Evolutionary conservation across 768 basidiomycete genomes (phyloP), one percentile per base, ranked within the genome.

Genomic region (Mycena galopus): DNA sequence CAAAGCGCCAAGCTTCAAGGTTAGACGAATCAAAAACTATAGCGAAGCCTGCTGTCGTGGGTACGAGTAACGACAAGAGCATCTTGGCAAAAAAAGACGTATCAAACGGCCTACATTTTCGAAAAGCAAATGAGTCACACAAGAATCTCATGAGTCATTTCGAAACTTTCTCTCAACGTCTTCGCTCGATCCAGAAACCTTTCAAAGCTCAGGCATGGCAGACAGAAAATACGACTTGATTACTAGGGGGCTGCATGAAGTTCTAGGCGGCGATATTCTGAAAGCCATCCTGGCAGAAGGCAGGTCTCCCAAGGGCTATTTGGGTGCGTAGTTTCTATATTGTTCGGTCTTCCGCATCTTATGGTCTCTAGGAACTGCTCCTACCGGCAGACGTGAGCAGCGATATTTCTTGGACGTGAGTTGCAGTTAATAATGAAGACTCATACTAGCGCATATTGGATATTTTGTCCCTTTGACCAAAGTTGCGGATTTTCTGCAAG

Each of bases 401-500:
- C 9, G 50, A 64, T 37, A 25, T 51, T 59, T 74, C 71, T n/a
- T 19, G 12, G 23, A 30, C 51, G 27, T 21, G 59, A 7, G 14
- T 29, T 29, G 32, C 12, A 16, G 32, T 64, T 50, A 29, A 71
- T 69, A n/a, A 27, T 59, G 67, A 57, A 60, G 69, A 51, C n/a
- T n/a, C n/a, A n/a, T n/a, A n/a, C 47, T 77, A 99, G 97, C 97
- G 9, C 98, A 99, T 78, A 93, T 99, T 69, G 98, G 95, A 8
- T 99, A 99, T 87, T 97, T 98, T 80, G 97, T 97, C 0, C 92
- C 98, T 2, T 84, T 99, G 72, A 92, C 91, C 27, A 99, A 99
- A 86, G 95, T 99, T 68, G 96, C 96, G 11, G 97, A 99, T 84
- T 99, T 99, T 82, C 83, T 99, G 53, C 88, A 90, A 50, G 97